These are phyloP conservation scores for Pachysandra terminalis DNA, from an alignment of 164 flowering plant species.

Conservation along the genomic window DNA sequence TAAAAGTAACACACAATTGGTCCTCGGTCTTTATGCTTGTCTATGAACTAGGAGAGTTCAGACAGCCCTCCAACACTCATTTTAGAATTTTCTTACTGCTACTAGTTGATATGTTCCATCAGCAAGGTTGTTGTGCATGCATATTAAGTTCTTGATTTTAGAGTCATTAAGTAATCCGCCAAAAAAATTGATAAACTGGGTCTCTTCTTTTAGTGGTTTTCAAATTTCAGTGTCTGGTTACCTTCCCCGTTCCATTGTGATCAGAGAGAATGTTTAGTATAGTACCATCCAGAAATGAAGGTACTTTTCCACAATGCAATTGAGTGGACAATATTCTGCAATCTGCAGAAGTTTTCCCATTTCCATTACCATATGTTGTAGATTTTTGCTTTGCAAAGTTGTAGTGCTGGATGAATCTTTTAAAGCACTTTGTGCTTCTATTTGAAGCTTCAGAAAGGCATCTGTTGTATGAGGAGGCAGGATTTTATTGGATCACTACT, in stretches of 20 bases:
- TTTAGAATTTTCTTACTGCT: not conserved
- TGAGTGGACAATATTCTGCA: not conserved
- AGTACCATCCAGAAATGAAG: not conserved
- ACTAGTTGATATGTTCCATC: not conserved
- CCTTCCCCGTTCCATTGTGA: not conserved
- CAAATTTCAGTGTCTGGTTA: not conserved
- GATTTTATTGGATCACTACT: conserved; percentile 49
- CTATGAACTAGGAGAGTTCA: not conserved
- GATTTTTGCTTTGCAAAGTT: too few species aligned
- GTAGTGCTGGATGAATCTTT: conserved; percentile 2
- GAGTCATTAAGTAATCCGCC: not conserved
- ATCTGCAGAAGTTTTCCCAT: not conserved
- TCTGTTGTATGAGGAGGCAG: conserved; percentile 42
- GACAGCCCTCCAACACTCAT: not conserved
- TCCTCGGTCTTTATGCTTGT: too few species aligned
- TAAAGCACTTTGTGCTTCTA: conserved; percentile 10
- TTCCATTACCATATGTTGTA: not conserved
- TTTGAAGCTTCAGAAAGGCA: conserved; percentile 40
- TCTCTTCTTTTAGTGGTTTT: too few species aligned
- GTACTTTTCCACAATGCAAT: not conserved
- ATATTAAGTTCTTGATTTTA: not conserved
- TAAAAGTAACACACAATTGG: too few species aligned
- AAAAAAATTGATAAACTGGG: not conserved
- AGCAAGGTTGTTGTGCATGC: not conserved
- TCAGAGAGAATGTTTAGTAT: not conserved